Base-by-base conservation (phyloP, 2,329 filamentous ascomycete genomes). In the Orbilia quercus region DNA sequence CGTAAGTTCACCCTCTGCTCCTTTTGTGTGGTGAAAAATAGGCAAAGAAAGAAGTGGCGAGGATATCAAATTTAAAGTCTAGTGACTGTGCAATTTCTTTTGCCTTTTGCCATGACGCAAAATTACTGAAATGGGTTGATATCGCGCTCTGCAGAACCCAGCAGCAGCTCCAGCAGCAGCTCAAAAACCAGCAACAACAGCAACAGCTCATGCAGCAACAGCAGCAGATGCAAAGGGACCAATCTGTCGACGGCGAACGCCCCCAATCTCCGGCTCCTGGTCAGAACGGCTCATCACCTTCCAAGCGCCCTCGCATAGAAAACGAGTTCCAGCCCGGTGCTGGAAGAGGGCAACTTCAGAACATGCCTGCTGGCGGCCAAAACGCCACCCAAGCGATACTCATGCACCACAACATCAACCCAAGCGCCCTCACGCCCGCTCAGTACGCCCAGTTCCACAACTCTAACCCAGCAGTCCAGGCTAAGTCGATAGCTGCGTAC, bases 401-500 rank as follows among this genome's bases (percentile, higher is more conserved):
- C 76, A 81, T 86, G 78, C 82, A 84, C 79, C 89, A 90, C 82
- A 90, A 90, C 79, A 90, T 96, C 82, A 89, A 91, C 81, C 87
- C 89, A 79, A 85, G 84, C 80, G 85, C 85, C 80, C 86, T 96
- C 83, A 90, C 88, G 79, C 85, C 86, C 80, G 86, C 90, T 79
- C 90, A 95, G 83, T 90, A 96, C 82, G 87, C 89, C 81, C 82
- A 83, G 76, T 85, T 88, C 81, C 83, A 81, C 79, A 65, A 66
- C 12, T 75, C 77, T 44, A 75, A 76, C 66, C 85, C 86, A 69
- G 84, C 84, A 76, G 85, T 88, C 75, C 91, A 94, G 84, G 86
- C 89, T 79, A 96, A 96, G 84, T 90, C 89, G 79, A 90, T 96
- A 81, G 89, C 92, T 81, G 89, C 91, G 81, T 96, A 96, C 85